A percentile compares a stretch with the other conserved stretches of the same genome.
phyloP scores from a whole-genome alignment of 2,329 filamentous ascomycete species.

The Xylaria digitata region DNA sequence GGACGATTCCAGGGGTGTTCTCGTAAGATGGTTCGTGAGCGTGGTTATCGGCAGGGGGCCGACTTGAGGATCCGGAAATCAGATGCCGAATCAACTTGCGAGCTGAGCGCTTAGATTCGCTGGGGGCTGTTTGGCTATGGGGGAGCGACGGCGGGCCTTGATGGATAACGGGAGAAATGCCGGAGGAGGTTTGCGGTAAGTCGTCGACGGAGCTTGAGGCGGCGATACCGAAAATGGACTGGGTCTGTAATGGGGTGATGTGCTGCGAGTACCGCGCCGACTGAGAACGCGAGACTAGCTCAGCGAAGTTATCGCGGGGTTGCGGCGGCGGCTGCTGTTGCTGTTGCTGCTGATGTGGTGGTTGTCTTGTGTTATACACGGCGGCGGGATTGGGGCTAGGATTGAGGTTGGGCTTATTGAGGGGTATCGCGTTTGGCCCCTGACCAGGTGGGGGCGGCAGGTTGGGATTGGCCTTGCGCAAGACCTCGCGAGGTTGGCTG shows the following conservation, averaged over 20 bases:
- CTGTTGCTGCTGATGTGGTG: conserved; percentile 1
- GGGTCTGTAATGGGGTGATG: conserved; percentile 51
- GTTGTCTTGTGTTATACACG: conserved; percentile 27
- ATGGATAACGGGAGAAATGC: conserved; percentile 44
- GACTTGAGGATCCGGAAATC: conserved; percentile 56
- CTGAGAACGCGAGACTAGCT: conserved; percentile 63
- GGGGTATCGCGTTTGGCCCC: conserved; percentile 50
- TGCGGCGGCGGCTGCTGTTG: conserved; percentile 46
- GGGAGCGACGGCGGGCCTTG: conserved; percentile 38
- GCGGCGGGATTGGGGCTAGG: conserved; percentile 39
- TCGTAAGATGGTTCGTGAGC: conserved; percentile 57
- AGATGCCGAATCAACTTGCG: conserved; percentile 67
- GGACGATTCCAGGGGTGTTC: conserved; percentile 59
- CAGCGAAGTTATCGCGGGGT: conserved; percentile 58
- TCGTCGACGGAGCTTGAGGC: conserved; percentile 58
- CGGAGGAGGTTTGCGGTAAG: conserved; percentile 50
- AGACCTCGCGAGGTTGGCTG: conserved; percentile 45
- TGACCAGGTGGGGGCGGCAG: conserved; percentile 43
- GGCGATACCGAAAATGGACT: conserved; percentile 51
- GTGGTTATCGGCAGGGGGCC: conserved; percentile 50
- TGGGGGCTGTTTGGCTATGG: conserved; percentile 48
- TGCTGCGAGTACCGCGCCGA: conserved; percentile 61
- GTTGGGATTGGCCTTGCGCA: conserved; percentile 45
- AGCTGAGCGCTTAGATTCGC: conserved; percentile 61
- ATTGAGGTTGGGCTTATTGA: conserved; percentile 54